Conservation (phyloP, 148 eudicot species). For the Dysphania ambrosioides region DNA sequence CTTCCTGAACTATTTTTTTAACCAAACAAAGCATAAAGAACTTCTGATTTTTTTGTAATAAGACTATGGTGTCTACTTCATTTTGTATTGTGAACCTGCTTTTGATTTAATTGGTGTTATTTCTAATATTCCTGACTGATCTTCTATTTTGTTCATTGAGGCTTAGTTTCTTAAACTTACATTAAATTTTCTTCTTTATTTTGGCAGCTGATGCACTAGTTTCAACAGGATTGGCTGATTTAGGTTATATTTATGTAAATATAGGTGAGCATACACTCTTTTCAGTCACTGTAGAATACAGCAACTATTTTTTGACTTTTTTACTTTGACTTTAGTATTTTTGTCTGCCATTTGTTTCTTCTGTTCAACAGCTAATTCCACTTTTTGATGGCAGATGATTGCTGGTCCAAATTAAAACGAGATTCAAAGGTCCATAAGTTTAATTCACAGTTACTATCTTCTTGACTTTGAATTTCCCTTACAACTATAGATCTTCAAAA, state of each 20-base stretch:
- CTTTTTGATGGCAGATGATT: slow-evolving; percentile 64
- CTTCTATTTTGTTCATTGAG: neutral
- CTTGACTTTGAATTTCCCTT: neutral
- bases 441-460: neutral
- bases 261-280: slow-evolving; percentile 52
- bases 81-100: neutral
- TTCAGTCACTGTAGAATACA: neutral
- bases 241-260: slow-evolving; percentile 77
- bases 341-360: slow-evolving; percentile 4
- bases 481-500: neutral
- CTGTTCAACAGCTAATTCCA: neutral
- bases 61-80: neutral
- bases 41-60: too few relatives aligned
- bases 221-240: slow-evolving; percentile 80
- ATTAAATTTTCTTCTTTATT: slow-evolving; percentile 14
- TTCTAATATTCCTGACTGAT: neutral
- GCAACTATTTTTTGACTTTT: neutral
- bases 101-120: neutral
- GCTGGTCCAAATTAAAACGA: slow-evolving; percentile 62
- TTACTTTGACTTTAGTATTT: slow-evolving; percentile 4
- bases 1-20: too few relatives aligned
- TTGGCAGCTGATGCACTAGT: slow-evolving; percentile 89
- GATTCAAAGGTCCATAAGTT: slow-evolving; percentile 39
- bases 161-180: slow-evolving; percentile 7
- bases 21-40: too few relatives aligned